Conservation (phyloP, 345 rosid genomes). For the Hypericum perforatum region DNA sequence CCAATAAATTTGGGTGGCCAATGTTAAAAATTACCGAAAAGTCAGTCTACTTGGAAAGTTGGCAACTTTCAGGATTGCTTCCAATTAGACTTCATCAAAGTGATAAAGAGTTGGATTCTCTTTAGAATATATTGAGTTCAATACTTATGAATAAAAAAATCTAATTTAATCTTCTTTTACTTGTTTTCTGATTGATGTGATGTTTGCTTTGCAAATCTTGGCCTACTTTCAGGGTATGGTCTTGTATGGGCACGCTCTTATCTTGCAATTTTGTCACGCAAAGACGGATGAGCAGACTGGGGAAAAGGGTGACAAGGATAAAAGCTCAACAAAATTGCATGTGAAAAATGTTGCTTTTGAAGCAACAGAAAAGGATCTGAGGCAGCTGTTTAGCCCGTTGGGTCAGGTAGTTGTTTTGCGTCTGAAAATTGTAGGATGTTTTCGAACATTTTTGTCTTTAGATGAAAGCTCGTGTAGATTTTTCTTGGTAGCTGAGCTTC, state of each 20-base stretch:
- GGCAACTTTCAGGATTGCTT: too few species aligned
- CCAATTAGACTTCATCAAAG: too few species aligned
- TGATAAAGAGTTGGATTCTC: too few species aligned
- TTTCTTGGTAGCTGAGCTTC: too few species aligned
- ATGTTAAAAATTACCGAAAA: too few species aligned
- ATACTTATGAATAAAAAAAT: too few species aligned
- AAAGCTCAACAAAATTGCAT: slow-evolving; percentile 64
- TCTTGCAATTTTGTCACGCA: slow-evolving; percentile 65
- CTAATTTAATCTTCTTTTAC: too few species aligned
- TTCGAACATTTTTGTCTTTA: too few species aligned
- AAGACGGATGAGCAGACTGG: slow-evolving; percentile 49
- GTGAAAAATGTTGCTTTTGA: slow-evolving; percentile 91
- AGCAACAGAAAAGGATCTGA: slow-evolving; percentile 83
- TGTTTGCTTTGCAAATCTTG: background rate
- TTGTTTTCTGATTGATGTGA: background rate
- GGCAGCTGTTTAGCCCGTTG: slow-evolving; percentile 82
- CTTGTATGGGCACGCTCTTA: slow-evolving; percentile 91
- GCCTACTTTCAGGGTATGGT: slow-evolving; percentile 51
- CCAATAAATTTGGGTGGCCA: too few species aligned
- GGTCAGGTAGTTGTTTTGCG: slow-evolving; percentile 57
- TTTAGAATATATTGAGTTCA: too few species aligned
- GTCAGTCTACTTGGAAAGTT: too few species aligned
- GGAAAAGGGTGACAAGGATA: slow-evolving; percentile 50
- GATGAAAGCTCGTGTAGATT: too few species aligned
- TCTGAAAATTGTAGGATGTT: background rate